These are phyloP conservation scores for Teratosphaeria destructans DNA, from an alignment of 2,329 filamentous ascomycete genomes.

Conservation along the genomic window DNA sequence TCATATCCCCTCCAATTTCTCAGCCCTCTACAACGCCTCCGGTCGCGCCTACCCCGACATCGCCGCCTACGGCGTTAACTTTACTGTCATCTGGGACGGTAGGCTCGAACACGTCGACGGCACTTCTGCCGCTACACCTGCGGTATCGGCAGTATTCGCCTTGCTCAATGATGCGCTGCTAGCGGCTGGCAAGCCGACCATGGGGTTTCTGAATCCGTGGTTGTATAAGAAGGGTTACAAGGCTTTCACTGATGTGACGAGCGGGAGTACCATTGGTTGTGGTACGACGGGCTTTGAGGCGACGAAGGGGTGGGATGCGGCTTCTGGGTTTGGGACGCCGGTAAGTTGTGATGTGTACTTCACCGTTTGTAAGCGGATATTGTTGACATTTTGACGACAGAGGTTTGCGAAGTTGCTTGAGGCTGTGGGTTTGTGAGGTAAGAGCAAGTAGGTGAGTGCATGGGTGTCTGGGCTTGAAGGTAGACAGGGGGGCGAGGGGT, in stretches of 20 bases:
- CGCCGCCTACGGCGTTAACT: conserved; percentile 42
- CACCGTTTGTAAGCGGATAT: background rate
- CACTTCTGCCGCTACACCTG: background rate
- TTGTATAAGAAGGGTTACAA: conserved; percentile 40
- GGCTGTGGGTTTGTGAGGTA: background rate
- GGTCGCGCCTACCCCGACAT: conserved; percentile 38
- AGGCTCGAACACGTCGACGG: background rate
- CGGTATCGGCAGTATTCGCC: conserved; percentile 27
- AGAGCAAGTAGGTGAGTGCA: background rate
- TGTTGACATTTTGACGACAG: background rate
- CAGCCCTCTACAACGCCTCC: conserved; percentile 32
- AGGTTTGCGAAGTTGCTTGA: background rate
- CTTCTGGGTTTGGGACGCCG: conserved; percentile 21
- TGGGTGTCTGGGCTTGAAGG: background rate
- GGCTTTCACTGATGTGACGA: conserved; percentile 40
- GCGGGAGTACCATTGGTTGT: conserved; percentile 22
- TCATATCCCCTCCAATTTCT: conserved; percentile 29
- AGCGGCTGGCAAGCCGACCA: conserved; percentile 35
- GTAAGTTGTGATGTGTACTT: background rate
- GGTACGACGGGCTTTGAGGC: conserved; percentile 22
- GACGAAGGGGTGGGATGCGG: conserved; percentile 23
- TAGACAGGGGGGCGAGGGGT: too few species aligned
- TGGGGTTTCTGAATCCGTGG: conserved; percentile 54
- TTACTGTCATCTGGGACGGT: conserved; percentile 28
- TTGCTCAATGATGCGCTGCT: conserved; percentile 55